A percentile compares a stretch with the other conserved stretches of the same genome.
Evolutionary conservation across 441 rosid species (phyloP).

Genomic region (Melastoma candidum): DNA sequence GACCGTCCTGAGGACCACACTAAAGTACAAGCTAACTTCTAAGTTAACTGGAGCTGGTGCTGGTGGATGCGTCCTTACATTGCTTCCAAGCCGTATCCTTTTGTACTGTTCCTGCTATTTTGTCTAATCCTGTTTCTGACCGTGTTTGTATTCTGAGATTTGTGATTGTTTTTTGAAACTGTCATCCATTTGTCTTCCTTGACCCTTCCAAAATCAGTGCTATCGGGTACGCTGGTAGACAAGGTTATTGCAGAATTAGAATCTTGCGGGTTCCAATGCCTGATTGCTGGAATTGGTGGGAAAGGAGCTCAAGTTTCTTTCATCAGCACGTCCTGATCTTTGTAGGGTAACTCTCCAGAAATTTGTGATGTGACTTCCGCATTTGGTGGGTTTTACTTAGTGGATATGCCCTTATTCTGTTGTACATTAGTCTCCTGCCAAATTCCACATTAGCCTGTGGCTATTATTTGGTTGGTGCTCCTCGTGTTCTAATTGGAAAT

Average conservation of each 20-base stretch:
- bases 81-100: slow-evolving; percentile 82
- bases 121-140: neutral
- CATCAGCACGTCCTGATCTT: slow-evolving; percentile 22
- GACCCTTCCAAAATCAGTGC: slow-evolving; percentile 32
- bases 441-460: too few species aligned
- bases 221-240: slow-evolving; percentile 44
- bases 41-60: slow-evolving; percentile 97
- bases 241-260: slow-evolving; percentile 60
- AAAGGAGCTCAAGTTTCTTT: slow-evolving; percentile 54
- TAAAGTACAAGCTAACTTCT: slow-evolving; percentile 71
- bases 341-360: too few species aligned
- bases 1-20: slow-evolving; percentile 58
- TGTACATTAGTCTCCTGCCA: too few species aligned
- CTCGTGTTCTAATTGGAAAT: too few species aligned
- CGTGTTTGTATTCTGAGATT: neutral
- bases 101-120: slow-evolving; percentile 4
- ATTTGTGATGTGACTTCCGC: too few species aligned
- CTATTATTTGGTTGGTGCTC: too few species aligned
- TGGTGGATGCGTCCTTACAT: slow-evolving; percentile 84
- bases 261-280: slow-evolving; percentile 72
- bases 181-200: slow-evolving; percentile 21
- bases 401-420: too few species aligned
- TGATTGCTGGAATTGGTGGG: slow-evolving; percentile 68
- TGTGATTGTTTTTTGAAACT: neutral
- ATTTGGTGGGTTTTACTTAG: too few species aligned